Base-by-base conservation (phyloP, 192 early-diverging fungal species). In the Coemansia javaensis region DNA sequence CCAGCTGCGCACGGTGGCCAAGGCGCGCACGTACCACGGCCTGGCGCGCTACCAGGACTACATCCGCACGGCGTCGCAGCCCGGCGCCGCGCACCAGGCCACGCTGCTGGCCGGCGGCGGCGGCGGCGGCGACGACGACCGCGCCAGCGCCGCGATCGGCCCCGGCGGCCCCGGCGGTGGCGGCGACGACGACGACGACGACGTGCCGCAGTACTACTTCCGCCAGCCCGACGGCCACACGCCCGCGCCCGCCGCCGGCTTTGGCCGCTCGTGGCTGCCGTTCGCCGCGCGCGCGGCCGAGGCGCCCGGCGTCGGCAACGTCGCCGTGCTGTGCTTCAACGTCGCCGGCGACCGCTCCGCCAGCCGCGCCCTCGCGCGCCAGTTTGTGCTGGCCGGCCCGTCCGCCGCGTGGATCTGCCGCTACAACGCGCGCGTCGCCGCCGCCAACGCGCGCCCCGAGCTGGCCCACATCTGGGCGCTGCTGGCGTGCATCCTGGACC, bases 181-280 rank as follows among this genome's bases (percentile, higher is more conserved):
- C 44, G 48, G 46, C 28, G 50, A 47, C 4, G 56, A 49, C 41
- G 54, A 47, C 32, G 44, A 47, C 15, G 69, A 67, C 20, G 71
- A 67, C 17, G 56, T 55, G 24, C 71, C 71, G 8, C 59, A 56
- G 7, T 75, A 52, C 37, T 75, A 60, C 28, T 75, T 68, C 60
- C 50, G 60, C 11, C 62, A 59, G 42, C 56, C 32, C n/a, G 23
- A 27, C 31, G 37, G 21, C 33, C 50, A 53, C 8, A 31, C 16
- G 15, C 45, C 45, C 2, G 46, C 40, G 6, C 28, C 33, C 33
- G 32, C 36, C 24, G 17, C 59, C 16, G 55, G 47, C 35, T 59
- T 71, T 31, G 28, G 40, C 16, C 50, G 56, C 7, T 11, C 30
- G 18, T 18, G n/a, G 4, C 7, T 32, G n/a, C n/a, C n/a, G n/a